Conservation (phyloP, 108 stramenopile species). For the Nitzschia inconspicua region DNA sequence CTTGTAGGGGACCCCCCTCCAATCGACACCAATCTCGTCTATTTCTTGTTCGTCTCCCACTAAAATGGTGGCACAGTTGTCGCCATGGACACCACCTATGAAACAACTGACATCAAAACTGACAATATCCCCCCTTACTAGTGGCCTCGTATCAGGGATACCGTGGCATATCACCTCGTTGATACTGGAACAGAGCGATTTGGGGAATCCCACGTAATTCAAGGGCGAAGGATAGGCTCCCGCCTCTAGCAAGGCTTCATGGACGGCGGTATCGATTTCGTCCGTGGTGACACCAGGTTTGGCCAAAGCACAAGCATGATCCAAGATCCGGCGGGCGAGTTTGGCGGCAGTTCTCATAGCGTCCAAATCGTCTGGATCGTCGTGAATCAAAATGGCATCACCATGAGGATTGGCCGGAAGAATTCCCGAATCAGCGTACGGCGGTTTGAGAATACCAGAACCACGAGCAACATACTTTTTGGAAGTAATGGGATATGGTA, state of each 20-base stretch:
- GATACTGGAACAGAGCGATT: slow-evolving; percentile 90
- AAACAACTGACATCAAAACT: slow-evolving; percentile 93
- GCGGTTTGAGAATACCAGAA: slow-evolving; percentile 42
- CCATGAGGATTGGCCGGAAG: slow-evolving; percentile 29
- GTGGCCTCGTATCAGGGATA: slow-evolving; percentile 66
- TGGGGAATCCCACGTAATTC: slow-evolving; percentile 96
- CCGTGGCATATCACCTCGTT: slow-evolving; percentile 99
- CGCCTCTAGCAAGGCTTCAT: slow-evolving; percentile 60
- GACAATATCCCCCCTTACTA: slow-evolving; percentile 90
- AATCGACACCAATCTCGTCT: slow-evolving; percentile 42
- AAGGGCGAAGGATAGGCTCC: slow-evolving; percentile 94
- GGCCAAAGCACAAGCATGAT: slow-evolving; percentile 54
- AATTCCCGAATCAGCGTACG: slow-evolving; percentile 65
- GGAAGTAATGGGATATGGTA: slow-evolving; percentile 10
- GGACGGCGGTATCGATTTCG: slow-evolving; percentile 85
- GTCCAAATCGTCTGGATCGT: slow-evolving; percentile 41
- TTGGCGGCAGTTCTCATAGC: slow-evolving; percentile 56
- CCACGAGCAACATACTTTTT: slow-evolving; percentile 25
- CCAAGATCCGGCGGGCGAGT: slow-evolving; percentile 61
- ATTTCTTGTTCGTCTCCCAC: slow-evolving; percentile 77
- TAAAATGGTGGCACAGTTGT: slow-evolving; percentile 93
- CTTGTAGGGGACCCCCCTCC: slow-evolving; percentile 53
- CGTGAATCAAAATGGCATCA: slow-evolving; percentile 35
- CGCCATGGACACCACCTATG: slow-evolving; percentile 92
- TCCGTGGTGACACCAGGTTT: slow-evolving; percentile 87